phyloP scores from a whole-genome alignment of 129 eudicot genomes.

The Pittosporum tobira region DNA sequence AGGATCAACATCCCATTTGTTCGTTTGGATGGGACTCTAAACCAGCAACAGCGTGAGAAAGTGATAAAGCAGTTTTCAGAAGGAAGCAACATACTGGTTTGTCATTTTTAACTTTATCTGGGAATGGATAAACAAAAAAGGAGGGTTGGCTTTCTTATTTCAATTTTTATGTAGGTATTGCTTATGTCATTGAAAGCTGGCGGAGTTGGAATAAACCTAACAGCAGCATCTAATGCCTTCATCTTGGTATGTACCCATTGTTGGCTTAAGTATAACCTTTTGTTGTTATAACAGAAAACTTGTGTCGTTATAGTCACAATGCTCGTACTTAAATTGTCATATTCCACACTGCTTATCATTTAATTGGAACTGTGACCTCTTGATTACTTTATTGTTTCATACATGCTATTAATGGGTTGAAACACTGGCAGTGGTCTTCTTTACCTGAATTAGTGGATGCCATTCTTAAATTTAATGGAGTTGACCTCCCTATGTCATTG shows the following conservation, averaged over 20 bases:
- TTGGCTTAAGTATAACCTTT: neutral
- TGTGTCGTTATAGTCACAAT: neutral
- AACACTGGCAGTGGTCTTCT: neutral
- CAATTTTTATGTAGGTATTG: constrained; percentile 44
- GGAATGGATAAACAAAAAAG: neutral
- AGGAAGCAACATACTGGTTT: constrained; percentile 59
- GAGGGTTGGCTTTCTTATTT: neutral
- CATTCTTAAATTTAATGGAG: neutral
- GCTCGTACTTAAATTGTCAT: neutral
- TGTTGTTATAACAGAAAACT: too few relatives aligned
- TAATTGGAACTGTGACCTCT: neutral
- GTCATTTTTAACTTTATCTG: constrained; percentile 13
- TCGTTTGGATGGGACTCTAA: constrained; percentile 93
- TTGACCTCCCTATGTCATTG: neutral
- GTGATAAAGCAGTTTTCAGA: constrained; percentile 88
- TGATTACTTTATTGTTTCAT: neutral
- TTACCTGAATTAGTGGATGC: neutral
- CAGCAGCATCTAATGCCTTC: constrained; percentile 98
- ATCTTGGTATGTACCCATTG: constrained; percentile 44
- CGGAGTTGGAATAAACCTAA: constrained; percentile 94
- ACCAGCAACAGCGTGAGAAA: constrained; percentile 93
- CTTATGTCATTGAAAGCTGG: constrained; percentile 97
- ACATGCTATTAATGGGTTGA: neutral
- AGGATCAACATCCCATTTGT: constrained; percentile 78
- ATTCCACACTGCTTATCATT: neutral